phyloP scores from a whole-genome alignment of 2,329 filamentous ascomycete species.

The Metarhizium anisopliae region DNA sequence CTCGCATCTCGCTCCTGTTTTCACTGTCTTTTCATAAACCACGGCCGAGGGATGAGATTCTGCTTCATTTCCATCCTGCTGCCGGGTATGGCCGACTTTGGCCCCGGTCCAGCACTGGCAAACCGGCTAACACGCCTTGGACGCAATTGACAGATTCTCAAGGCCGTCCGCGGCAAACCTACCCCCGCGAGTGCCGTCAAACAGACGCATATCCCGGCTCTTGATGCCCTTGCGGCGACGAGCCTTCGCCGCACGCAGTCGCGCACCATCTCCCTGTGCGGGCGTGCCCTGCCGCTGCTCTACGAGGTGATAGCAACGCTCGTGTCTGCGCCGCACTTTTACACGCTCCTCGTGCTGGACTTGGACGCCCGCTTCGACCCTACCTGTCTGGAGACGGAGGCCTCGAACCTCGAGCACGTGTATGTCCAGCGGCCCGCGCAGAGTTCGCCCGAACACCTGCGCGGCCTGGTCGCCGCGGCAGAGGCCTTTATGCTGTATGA shows the following conservation, averaged over 20 bases:
- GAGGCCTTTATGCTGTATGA: constrained; percentile 44
- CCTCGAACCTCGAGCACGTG: constrained; percentile 37
- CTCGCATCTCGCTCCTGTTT: no score
- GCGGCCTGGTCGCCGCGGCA: constrained; percentile 29
- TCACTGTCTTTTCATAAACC: no score
- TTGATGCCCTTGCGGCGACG: constrained; percentile 36
- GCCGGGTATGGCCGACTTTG: no score
- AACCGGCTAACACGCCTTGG: no score
- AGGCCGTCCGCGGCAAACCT: constrained; percentile 3
- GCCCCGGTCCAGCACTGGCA: no score
- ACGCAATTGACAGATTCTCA: constrained; percentile 5
- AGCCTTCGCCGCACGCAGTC: constrained; percentile 41
- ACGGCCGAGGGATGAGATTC: no score
- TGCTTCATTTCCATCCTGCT: no score
- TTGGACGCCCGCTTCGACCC: constrained; percentile 46
- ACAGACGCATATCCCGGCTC: constrained; percentile 30
- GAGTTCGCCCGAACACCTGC: constrained; percentile 16
- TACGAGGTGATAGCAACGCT: constrained; percentile 46
- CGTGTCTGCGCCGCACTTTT: constrained; percentile 35
- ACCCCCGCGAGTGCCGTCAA: constrained; percentile 11
- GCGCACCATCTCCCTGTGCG: constrained; percentile 38
- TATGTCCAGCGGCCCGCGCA: constrained; percentile 37
- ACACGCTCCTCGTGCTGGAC: constrained; percentile 47
- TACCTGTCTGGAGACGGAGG: constrained; percentile 30
- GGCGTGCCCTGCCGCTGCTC: constrained; percentile 44